phyloP scores from a whole-genome alignment of 2,329 filamentous ascomycete genomes.

The Cordyceps farinosa region DNA sequence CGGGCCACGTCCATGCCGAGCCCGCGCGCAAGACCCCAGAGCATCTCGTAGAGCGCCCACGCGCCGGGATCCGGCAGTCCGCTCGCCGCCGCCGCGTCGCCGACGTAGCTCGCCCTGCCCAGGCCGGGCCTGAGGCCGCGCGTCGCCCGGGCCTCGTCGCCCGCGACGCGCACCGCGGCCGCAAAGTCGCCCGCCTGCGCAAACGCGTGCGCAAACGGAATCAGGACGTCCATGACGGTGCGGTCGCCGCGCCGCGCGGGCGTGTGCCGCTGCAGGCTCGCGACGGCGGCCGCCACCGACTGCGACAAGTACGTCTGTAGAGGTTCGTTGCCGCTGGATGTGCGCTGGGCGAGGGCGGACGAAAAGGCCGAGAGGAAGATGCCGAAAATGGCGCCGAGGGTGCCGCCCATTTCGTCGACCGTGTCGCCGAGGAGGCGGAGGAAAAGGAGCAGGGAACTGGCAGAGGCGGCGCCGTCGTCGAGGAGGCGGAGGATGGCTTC shows the following conservation, averaged over 20 bases:
- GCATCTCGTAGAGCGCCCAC: constrained; percentile 39
- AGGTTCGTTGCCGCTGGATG: too few species aligned
- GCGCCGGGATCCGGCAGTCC: constrained; percentile 66
- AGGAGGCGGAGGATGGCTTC: constrained; percentile 45
- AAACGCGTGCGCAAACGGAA: constrained; percentile 50
- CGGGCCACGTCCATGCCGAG: not conserved
- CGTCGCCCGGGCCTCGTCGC: constrained; percentile 57
- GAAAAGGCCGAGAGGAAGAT: constrained; percentile 51
- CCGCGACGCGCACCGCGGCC: constrained; percentile 56
- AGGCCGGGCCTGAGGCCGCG: constrained; percentile 44
- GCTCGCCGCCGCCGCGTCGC: constrained; percentile 44
- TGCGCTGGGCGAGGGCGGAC: constrained; percentile 33
- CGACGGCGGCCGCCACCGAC: constrained; percentile 41
- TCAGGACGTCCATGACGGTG: constrained; percentile 55
- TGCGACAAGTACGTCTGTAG: constrained; percentile 38
- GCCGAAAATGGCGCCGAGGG: constrained; percentile 49
- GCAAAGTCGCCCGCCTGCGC: constrained; percentile 50
- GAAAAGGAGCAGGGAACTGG: constrained; percentile 45
- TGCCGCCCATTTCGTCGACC: constrained; percentile 54
- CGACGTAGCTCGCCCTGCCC: constrained; percentile 66
- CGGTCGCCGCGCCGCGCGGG: constrained; percentile 53
- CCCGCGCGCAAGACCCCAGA: not conserved
- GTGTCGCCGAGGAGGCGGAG: constrained; percentile 49
- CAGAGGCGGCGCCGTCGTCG: constrained; percentile 34
- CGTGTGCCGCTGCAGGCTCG: constrained; percentile 48